Evolutionary conservation across 1,139 yeast genomes (phyloP).

Genomic region (Eremothecium sinecaudum): DNA sequence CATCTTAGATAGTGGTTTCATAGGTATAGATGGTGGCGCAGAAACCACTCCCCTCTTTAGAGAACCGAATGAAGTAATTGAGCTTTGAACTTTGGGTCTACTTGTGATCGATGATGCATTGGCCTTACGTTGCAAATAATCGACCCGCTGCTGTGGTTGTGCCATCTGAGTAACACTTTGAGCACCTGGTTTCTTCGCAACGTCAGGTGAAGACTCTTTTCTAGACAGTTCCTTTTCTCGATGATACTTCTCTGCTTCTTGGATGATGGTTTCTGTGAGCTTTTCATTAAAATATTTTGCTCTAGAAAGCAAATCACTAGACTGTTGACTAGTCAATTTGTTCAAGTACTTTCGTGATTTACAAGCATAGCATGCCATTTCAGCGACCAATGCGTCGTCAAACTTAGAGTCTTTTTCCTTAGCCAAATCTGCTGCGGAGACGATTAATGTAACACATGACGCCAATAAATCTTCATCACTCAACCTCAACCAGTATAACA

Average conservation of each 20-base stretch:
- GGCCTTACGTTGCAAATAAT: conserved; percentile 25
- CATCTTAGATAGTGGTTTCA: conserved; percentile 32
- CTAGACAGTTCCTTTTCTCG: conserved; percentile 21
- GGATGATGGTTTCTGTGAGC: conserved; percentile 44
- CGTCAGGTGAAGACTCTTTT: conserved; percentile 7
- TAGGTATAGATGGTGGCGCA: conserved; percentile 36
- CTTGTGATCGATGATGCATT: conserved; percentile 24
- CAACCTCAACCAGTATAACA: conserved; percentile 70
- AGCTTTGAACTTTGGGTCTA: conserved; percentile 36
- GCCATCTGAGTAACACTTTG: conserved; percentile 10
- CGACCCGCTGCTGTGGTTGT: conserved; percentile 22
- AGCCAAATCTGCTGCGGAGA: conserved; percentile 58
- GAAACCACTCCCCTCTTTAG: conserved; percentile 32
- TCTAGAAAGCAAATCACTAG: conserved; percentile 45
- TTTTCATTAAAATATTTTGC: conserved; percentile 46
- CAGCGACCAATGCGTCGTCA: conserved; percentile 41
- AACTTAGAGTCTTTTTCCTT: conserved; percentile 41
- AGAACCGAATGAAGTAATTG: conserved; percentile 41
- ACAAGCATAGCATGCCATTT: conserved; percentile 54
- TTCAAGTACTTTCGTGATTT: conserved; percentile 59
- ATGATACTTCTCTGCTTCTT: conserved; percentile 38
- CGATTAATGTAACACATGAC: conserved; percentile 64
- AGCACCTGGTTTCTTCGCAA: conserved; percentile 3
- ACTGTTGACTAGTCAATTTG: conserved; percentile 51
- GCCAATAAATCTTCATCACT: conserved; percentile 68